These are phyloP conservation scores for Botrytis cinerea DNA, from an alignment of 2,329 filamentous ascomycete species.

Conservation along the genomic window DNA sequence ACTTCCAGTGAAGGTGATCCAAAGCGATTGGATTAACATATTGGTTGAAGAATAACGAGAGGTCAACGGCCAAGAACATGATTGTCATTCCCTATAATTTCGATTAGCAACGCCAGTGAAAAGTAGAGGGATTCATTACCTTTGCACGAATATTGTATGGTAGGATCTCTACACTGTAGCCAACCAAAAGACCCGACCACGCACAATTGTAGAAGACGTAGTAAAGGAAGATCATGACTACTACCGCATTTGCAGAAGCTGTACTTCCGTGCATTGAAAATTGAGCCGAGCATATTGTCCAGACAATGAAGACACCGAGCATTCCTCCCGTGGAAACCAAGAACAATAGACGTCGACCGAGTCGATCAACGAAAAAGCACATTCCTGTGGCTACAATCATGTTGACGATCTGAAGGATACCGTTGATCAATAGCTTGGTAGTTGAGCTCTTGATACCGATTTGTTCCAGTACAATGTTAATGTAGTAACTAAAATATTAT, in stretches of 20 bases:
- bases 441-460: slow-evolving; percentile 44
- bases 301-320: slow-evolving; percentile 40
- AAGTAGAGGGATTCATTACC: slow-evolving; percentile 28
- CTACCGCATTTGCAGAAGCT: slow-evolving; percentile 35
- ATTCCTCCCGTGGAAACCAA: slow-evolving; percentile 35
- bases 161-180: slow-evolving; percentile 37
- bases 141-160: slow-evolving; percentile 41
- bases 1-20: slow-evolving; percentile 45
- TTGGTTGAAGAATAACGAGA: slow-evolving; percentile 49
- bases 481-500: slow-evolving; percentile 38
- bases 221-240: slow-evolving; percentile 54
- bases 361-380: slow-evolving; percentile 39
- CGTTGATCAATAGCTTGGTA: slow-evolving; percentile 45
- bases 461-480: slow-evolving; percentile 43
- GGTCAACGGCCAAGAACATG: slow-evolving; percentile 48
- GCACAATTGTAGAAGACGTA: slow-evolving; percentile 47
- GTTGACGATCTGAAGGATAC: slow-evolving; percentile 33
- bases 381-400: slow-evolving; percentile 35
- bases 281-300: slow-evolving; percentile 36
- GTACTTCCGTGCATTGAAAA: slow-evolving; percentile 28
- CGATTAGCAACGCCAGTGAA: neutral
- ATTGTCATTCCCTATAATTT: slow-evolving; percentile 42
- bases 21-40: slow-evolving; percentile 49
- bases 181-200: slow-evolving; percentile 36
- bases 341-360: slow-evolving; percentile 38